A percentile compares a stretch with the other conserved stretches of the same genome.
Evolutionary conservation across 1,284 basidiomycete genomes (phyloP).

Genomic region (Ganoderma resinaceum): DNA sequence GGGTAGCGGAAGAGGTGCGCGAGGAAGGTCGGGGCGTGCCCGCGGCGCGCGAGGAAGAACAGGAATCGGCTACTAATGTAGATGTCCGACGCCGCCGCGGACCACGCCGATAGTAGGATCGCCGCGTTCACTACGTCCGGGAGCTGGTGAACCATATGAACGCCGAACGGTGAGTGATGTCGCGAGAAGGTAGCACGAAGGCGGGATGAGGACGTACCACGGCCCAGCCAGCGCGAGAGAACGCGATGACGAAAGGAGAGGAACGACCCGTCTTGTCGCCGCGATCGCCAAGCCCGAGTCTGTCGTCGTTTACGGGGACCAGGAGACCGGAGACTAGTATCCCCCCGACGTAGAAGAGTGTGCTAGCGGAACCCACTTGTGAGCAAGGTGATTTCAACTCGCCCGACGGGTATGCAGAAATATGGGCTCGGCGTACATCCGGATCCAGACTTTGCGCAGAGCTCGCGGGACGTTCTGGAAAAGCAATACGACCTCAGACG

Average conservation of each 20-base stretch:
- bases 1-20: constrained; percentile 35
- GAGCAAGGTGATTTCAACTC: background rate
- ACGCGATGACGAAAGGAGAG: constrained; percentile 59
- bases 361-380: constrained; percentile 21
- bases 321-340: constrained; percentile 58
- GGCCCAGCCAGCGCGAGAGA: constrained; percentile 49
- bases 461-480: constrained; percentile 47
- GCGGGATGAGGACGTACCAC: constrained; percentile 32
- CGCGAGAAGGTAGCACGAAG: background rate
- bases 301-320: constrained; percentile 50
- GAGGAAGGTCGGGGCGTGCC: constrained; percentile 50
- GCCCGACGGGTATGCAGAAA: background rate
- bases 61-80: constrained; percentile 59
- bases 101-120: constrained; percentile 57
- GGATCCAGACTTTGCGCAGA: constrained; percentile 59
- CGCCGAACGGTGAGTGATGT: too few relatives aligned
- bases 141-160: constrained; percentile 41
- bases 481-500: background rate
- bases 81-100: constrained; percentile 58
- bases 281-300: constrained; percentile 38
- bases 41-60: constrained; percentile 53
- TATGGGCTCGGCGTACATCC: constrained; percentile 47
- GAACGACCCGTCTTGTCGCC: constrained; percentile 45
- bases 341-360: constrained; percentile 39
- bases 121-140: constrained; percentile 54